Conservation (phyloP, 2,329 filamentous ascomycete genomes). For the Pseudogymnoascus destructans region DNA sequence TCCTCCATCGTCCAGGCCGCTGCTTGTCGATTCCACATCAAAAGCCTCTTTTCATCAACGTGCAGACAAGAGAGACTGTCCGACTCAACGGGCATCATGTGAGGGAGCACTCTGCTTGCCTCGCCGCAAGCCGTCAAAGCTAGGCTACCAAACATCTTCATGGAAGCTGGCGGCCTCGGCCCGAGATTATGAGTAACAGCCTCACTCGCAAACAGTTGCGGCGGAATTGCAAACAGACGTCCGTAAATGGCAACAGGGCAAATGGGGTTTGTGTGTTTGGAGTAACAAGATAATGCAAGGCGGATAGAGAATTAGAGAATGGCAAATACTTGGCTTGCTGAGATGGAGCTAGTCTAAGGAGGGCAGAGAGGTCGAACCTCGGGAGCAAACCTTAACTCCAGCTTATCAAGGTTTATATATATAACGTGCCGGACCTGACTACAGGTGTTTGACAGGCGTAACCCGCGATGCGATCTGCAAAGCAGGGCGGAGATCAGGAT, state of each 20-base stretch:
- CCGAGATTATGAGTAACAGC: not conserved
- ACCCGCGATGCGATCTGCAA: not conserved
- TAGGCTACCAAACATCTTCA: slow-evolving; percentile 6
- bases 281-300: slow-evolving; percentile 1
- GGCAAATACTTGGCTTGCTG: not conserved
- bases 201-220: not conserved
- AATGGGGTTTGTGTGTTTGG: not conserved
- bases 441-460: not conserved
- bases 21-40: slow-evolving; percentile 2
- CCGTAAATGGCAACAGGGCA: not conserved
- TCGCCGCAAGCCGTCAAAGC: not conserved
- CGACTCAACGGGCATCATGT: not conserved
- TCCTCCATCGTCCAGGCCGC: not conserved
- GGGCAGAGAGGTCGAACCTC: not conserved
- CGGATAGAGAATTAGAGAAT: not conserved
- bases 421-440: not conserved
- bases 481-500: not conserved
- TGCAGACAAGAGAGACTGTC: not conserved
- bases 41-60: not conserved
- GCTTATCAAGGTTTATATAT: not conserved
- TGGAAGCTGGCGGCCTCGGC: not conserved
- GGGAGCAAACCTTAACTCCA: slow-evolving; percentile 1
- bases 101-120: not conserved
- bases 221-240: not conserved
- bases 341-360: not conserved